phyloP scores from a whole-genome alignment of 1,284 basidiomycete species.

The Ganoderma sp. region DNA sequence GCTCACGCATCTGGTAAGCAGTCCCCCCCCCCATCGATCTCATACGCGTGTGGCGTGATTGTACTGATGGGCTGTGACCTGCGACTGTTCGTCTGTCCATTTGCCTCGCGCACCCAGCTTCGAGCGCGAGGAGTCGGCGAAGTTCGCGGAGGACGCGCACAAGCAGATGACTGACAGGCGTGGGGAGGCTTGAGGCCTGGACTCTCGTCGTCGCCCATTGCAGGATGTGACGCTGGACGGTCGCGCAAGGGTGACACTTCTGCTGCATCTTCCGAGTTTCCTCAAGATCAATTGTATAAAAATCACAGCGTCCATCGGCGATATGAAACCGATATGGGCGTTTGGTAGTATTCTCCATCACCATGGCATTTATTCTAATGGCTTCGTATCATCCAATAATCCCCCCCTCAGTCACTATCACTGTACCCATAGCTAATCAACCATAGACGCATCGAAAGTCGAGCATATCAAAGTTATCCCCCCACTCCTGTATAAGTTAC shows the following conservation, averaged over 20 bases:
- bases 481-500: not conserved
- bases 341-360: not conserved
- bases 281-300: not conserved
- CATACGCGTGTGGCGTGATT: not conserved
- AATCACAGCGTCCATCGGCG: not conserved
- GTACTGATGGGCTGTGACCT: not conserved
- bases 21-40: not conserved
- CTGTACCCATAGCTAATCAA: not conserved
- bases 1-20: constrained; percentile 68
- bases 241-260: not conserved
- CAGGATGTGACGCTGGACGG: not conserved
- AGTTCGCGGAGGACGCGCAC: constrained; percentile 54
- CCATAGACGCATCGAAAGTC: not conserved
- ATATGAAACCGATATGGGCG: not conserved
- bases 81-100: not conserved
- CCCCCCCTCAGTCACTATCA: not conserved
- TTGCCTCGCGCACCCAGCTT: constrained; percentile 56
- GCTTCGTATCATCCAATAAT: constrained; percentile 1
- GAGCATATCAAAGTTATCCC: not conserved
- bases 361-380: not conserved
- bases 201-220: not conserved
- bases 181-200: not conserved
- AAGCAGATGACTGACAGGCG: constrained; percentile 22
- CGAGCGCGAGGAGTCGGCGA: constrained; percentile 73
- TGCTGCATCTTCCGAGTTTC: not conserved